A percentile compares a stretch with the other conserved stretches of the same genome.
These are phyloP conservation scores for Purpureocillium lavendulum DNA, from an alignment of 2,329 filamentous ascomycete genomes.

Conservation along the genomic window DNA sequence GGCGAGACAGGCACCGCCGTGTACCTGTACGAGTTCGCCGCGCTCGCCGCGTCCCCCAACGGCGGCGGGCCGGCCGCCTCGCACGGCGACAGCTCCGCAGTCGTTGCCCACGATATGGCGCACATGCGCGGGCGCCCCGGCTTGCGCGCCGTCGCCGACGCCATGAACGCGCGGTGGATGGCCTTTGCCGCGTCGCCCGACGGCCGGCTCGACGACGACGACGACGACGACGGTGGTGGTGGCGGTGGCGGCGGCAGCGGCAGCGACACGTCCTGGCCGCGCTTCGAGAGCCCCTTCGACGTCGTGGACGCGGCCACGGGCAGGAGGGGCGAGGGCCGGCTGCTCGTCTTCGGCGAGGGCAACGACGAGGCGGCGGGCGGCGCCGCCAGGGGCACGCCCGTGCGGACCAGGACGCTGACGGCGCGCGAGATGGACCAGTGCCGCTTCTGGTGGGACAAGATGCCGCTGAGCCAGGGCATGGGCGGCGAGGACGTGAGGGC, in stretches of 20 bases:
- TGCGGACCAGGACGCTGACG: constrained; percentile 31
- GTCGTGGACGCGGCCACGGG: constrained; percentile 5
- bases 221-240: no score
- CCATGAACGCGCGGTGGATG: constrained; percentile 36
- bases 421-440: constrained; percentile 39
- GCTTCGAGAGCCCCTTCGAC: constrained; percentile 31
- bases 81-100: constrained; percentile 37
- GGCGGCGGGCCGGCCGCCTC: constrained; percentile 34
- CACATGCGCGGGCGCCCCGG: constrained; percentile 25
- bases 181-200: constrained; percentile 22
- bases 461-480: constrained; percentile 21
- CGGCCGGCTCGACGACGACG: constrained; percentile 11
- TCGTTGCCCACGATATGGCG: constrained; percentile 34
- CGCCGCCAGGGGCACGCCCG: constrained; percentile 30
- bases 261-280: constrained; percentile 34
- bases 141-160: constrained; percentile 25
- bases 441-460: constrained; percentile 53
- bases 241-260: no score
- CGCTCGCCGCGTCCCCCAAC: constrained; percentile 26
- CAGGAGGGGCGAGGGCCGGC: constrained; percentile 22
- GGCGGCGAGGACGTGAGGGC: constrained; percentile 1
- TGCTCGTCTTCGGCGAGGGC: constrained; percentile 50
- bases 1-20: no score
- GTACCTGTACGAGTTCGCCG: constrained; percentile 54
- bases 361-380: constrained; percentile 45